Evolutionary conservation across 78 protist genomes (phyloP).

Genomic region (Creolimax fragrantissima): DNA sequence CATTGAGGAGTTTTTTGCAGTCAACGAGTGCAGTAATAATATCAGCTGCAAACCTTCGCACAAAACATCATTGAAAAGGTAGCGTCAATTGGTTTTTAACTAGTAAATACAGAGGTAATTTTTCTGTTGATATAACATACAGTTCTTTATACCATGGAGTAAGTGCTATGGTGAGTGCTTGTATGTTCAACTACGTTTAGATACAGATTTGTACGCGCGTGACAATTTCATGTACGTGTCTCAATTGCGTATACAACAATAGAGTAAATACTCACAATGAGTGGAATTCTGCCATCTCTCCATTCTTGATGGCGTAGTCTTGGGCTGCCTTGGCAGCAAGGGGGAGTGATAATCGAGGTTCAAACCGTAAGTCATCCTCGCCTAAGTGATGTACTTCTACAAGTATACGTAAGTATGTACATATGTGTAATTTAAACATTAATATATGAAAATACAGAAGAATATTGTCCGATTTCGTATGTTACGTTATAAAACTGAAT

Average conservation of each 20-base stretch:
- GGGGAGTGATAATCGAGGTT: neutral
- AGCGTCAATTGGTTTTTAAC: too few species aligned
- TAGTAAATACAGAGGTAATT: too few species aligned
- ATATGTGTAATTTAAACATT: neutral
- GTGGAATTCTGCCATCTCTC: neutral
- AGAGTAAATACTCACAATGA: neutral
- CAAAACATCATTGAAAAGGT: too few species aligned
- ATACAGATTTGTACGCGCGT: neutral
- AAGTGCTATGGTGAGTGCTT: neutral
- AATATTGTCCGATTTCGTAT: neutral
- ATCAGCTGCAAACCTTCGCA: too few species aligned
- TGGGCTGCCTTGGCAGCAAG: neutral
- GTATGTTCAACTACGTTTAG: neutral
- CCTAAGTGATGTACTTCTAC: neutral
- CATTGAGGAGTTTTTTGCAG: too few species aligned
- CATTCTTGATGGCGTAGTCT: neutral
- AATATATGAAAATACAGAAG: neutral
- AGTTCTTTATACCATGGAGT: neutral
- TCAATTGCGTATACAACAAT: neutral
- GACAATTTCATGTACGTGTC: too few species aligned
- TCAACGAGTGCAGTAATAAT: too few species aligned
- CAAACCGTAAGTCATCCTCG: too few species aligned
- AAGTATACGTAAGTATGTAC: neutral
- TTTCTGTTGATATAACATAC: neutral
- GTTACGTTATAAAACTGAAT: neutral